Conservation (phyloP, 1,284 basidiomycete species). For the Irpex rosettiformis region DNA sequence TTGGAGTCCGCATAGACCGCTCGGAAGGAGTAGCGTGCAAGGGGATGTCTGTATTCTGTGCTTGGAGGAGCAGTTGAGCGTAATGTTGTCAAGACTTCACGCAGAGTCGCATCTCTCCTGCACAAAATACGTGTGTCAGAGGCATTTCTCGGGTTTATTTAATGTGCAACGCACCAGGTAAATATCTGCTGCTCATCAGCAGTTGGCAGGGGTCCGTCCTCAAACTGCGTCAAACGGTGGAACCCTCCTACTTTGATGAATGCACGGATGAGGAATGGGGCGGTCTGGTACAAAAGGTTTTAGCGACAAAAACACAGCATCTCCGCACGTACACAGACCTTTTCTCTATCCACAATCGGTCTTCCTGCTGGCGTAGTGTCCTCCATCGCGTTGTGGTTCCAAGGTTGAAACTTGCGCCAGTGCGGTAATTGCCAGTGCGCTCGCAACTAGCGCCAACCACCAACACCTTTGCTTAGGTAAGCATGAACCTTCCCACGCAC, state of each 20-base stretch:
- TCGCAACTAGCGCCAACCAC: too few relatives aligned
- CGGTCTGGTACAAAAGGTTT: slow-evolving; percentile 41
- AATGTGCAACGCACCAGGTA: slow-evolving; percentile 52
- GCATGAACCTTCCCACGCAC: not conserved
- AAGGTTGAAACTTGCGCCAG: not conserved
- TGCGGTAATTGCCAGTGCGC: not conserved
- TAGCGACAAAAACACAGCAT: not conserved
- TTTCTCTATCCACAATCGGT: slow-evolving; percentile 36
- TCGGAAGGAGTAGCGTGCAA: slow-evolving; percentile 74
- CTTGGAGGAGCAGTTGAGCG: slow-evolving; percentile 61
- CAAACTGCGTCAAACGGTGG: slow-evolving; percentile 66
- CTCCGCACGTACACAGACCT: slow-evolving; percentile 28
- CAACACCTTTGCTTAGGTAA: not conserved
- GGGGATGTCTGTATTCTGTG: slow-evolving; percentile 70
- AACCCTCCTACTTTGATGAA: slow-evolving; percentile 78
- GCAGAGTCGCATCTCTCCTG: slow-evolving; percentile 77
- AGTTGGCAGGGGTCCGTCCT: slow-evolving; percentile 68
- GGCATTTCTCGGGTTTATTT: not conserved
- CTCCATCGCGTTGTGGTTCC: slow-evolving; percentile 19
- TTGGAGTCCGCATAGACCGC: slow-evolving; percentile 71
- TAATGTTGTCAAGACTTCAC: slow-evolving; percentile 71
- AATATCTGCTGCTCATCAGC: slow-evolving; percentile 77
- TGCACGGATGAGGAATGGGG: slow-evolving; percentile 75
- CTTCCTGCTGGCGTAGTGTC: slow-evolving; percentile 28
- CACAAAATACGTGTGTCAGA: not conserved